Base-by-base conservation (phyloP, 371 early-diverging fungal genomes). In the Catenaria anguillulae region DNA sequence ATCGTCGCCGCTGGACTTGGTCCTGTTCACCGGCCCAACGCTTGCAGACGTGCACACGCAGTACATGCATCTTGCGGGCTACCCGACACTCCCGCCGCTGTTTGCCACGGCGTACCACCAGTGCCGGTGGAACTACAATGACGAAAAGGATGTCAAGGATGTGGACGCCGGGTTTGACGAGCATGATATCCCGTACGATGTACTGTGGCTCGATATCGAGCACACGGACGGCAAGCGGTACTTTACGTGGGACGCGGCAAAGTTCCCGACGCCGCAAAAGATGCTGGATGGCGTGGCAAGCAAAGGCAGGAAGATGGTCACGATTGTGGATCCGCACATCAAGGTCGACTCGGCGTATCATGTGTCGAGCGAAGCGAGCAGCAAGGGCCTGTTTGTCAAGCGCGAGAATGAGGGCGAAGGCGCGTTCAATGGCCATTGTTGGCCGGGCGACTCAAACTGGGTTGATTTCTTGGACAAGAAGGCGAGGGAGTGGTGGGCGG, bases 251-350 rank as follows among this genome's bases (percentile, higher is more conserved):
- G 92, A 92, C 66, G 60, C 64, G 8, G 70, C 73, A 33, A 92
- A 92, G 75, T 93, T 96, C 77, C 84, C 94, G 4, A 78, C 86
- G 60, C 92, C 98, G 0, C 72, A 70, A n/a, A 77, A 75, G 34
- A 92, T 98, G 95, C 92, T 88, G 65, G 70, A 82, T 36, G 66
- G 71, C 13, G 71, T 98, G 23, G 84, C 77, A 8, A 64, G 62
- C 58, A 84, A 81, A 62, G 89, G 90, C 2, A 66, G 94, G 56
- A 60, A 81, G 83, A 82, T 96, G 75, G 96, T 98, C 26, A 88
- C 86, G 1, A 93, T 98, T 64, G 81, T 95, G 55, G 98, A 98
- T 73, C 98, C 98, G 15, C 98, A 98, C 70, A 86, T 98, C 72
- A 98, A 97, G 70, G 77, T 77, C 17, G 90, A 89, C 46, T 72